Conservation (phyloP, 2,329 filamentous ascomycete species). For the Helminthosporium solani region DNA sequence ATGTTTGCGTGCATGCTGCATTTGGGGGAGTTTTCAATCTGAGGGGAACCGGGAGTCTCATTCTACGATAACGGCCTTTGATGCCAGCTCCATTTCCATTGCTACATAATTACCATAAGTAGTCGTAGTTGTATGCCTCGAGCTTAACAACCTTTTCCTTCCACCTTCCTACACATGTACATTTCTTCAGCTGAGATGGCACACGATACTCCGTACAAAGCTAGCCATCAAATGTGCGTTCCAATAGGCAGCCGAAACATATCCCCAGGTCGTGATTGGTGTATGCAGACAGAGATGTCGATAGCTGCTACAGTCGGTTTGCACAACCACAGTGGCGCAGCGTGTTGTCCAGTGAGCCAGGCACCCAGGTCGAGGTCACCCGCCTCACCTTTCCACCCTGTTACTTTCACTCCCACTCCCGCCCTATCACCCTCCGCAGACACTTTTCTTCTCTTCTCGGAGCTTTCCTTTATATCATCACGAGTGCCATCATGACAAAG, state of each 20-base stretch:
- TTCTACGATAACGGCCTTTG: too few species aligned
- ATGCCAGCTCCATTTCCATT: too few species aligned
- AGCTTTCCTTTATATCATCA: not conserved
- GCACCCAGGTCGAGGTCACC: constrained; percentile 5
- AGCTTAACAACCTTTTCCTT: too few species aligned
- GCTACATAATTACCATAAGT: too few species aligned
- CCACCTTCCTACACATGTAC: too few species aligned
- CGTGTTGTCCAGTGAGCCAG: not conserved
- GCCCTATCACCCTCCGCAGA: not conserved
- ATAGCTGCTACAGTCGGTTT: constrained; percentile 8
- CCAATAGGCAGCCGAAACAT: not conserved
- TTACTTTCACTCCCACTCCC: constrained; percentile 3
- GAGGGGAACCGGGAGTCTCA: too few species aligned
- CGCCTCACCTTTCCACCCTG: too few species aligned
- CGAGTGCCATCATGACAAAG: constrained; percentile 34
- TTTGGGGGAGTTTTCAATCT: not conserved
- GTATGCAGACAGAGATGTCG: constrained; percentile 2
- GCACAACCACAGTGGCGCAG: constrained; percentile 7
- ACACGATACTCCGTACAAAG: too few species aligned
- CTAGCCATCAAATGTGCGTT: not conserved
- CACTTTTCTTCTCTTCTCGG: not conserved
- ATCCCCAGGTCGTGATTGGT: not conserved
- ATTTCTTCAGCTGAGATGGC: too few species aligned
- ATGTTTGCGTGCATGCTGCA: constrained; percentile 1
- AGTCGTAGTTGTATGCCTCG: too few species aligned